These are phyloP conservation scores for Leishmania aethiopica DNA, from an alignment of 208 protist genomes.

Conservation along the genomic window DNA sequence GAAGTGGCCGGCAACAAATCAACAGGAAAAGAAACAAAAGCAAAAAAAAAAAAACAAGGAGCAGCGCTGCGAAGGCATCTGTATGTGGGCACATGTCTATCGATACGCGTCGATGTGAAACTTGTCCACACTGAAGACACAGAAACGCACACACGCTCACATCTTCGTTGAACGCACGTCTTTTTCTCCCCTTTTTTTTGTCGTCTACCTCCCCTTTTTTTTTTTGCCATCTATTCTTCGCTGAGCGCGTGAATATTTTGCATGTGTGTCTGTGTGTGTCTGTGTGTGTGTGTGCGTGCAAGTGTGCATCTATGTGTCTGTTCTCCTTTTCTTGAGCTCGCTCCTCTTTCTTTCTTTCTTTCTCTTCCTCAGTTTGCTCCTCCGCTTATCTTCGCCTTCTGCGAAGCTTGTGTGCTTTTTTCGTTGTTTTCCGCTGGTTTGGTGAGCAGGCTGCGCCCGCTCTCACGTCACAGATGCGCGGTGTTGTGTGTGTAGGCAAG, in stretches of 20 bases:
- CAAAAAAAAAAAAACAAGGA: neutral
- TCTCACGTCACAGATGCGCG: neutral
- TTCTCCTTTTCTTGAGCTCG: too few species aligned
- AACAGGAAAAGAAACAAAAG: neutral
- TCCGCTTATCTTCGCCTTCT: neutral
- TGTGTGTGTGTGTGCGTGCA: conserved; percentile 2
- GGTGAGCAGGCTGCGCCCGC: neutral
- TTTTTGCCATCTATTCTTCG: neutral
- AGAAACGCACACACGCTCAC: neutral
- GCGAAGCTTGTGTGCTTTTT: too few species aligned
- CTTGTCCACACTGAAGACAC: neutral
- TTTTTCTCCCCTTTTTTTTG: neutral
- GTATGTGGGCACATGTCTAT: neutral
- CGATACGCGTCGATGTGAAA: neutral
- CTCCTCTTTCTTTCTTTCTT: neutral
- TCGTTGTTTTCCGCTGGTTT: neutral
- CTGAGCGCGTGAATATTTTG: neutral
- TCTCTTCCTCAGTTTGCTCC: neutral
- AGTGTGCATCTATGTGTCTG: neutral
- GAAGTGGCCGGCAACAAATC: neutral
- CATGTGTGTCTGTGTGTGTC: conserved; percentile 3
- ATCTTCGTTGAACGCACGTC: neutral
- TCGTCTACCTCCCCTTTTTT: neutral
- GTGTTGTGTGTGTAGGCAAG: neutral
- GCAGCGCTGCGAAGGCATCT: neutral